Percentiles rank a stretch among this genome's conserved stretches.
phyloP scores from a whole-genome alignment of 1,284 basidiomycete species.

The Vanrija sp. region DNA sequence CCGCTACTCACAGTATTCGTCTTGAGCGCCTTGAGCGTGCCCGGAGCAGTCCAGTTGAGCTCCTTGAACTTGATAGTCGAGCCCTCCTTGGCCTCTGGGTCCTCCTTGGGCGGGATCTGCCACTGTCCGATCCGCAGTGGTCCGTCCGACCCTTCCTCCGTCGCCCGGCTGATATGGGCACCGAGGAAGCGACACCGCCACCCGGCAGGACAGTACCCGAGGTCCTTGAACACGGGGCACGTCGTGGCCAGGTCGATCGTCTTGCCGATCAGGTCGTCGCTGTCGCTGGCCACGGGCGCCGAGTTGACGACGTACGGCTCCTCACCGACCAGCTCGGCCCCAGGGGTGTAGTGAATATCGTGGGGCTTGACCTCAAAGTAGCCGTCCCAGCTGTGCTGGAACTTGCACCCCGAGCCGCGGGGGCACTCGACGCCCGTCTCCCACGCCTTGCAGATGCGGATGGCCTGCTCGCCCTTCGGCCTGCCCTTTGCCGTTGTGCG shows the following conservation, averaged over 20 bases:
- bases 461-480: conserved; percentile 28
- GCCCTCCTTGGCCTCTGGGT: conserved; percentile 52
- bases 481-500: conserved; percentile 71
- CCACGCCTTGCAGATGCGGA: conserved; percentile 40
- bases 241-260: conserved; percentile 31
- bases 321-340: conserved; percentile 50
- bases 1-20: conserved; percentile 59
- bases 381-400: conserved; percentile 69
- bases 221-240: conserved; percentile 70
- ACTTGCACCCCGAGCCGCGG: conserved; percentile 57
- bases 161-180: conserved; percentile 57
- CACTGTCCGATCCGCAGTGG: conserved; percentile 6
- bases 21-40: conserved; percentile 59
- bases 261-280: conserved; percentile 28
- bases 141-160: conserved; percentile 1
- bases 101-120: conserved; percentile 53
- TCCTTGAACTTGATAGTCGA: conserved; percentile 76
- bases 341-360: conserved; percentile 59
- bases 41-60: conserved; percentile 65
- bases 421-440: conserved; percentile 32
- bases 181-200: conserved; percentile 89
- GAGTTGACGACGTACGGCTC: conserved; percentile 19
- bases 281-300: conserved; percentile 1
- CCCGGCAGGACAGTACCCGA: conserved; percentile 78
- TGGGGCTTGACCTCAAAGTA: conserved; percentile 73